phyloP scores from a whole-genome alignment of 2,329 filamentous ascomycete genomes.

The Chaetomium globosum region DNA sequence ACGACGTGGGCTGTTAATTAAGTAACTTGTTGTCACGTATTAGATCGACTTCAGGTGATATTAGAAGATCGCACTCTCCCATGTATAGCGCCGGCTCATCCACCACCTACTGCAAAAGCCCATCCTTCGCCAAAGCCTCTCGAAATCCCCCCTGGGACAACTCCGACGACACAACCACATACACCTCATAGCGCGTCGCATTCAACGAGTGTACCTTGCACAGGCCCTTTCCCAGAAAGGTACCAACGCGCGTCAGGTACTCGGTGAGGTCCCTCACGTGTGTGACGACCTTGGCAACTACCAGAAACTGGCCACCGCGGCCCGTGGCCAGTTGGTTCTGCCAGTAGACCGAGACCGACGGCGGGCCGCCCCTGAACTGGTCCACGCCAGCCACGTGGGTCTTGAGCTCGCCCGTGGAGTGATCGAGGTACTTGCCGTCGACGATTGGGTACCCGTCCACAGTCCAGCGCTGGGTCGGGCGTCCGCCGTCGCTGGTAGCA shows the following conservation, averaged over 20 bases:
- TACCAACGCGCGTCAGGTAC: constrained; percentile 8
- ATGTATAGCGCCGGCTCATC: no score
- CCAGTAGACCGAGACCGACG: constrained; percentile 14
- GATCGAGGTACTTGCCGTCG: constrained; percentile 21
- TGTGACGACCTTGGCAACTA: background rate
- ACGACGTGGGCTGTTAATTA: background rate
- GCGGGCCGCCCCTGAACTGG: constrained; percentile 2
- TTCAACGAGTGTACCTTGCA: constrained; percentile 17
- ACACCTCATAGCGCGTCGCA: constrained; percentile 16
- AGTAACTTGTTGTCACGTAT: constrained; percentile 4
- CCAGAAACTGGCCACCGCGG: constrained; percentile 8
- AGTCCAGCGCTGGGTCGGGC: constrained; percentile 12
- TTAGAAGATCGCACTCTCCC: no score
- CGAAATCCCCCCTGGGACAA: background rate
- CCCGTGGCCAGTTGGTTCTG: constrained; percentile 13
- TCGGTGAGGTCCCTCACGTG: constrained; percentile 3
- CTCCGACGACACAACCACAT: constrained; percentile 16
- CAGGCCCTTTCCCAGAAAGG: constrained; percentile 8
- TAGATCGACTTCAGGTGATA: background rate
- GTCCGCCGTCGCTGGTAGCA: background rate
- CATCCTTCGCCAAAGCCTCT: constrained; percentile 1
- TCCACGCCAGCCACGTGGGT: background rate
- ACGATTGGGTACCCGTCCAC: constrained; percentile 14
- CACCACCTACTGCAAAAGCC: background rate
- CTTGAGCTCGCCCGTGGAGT: constrained; percentile 6